Conservation (phyloP, 805 yeast species). For the Lachancea sp. region DNA sequence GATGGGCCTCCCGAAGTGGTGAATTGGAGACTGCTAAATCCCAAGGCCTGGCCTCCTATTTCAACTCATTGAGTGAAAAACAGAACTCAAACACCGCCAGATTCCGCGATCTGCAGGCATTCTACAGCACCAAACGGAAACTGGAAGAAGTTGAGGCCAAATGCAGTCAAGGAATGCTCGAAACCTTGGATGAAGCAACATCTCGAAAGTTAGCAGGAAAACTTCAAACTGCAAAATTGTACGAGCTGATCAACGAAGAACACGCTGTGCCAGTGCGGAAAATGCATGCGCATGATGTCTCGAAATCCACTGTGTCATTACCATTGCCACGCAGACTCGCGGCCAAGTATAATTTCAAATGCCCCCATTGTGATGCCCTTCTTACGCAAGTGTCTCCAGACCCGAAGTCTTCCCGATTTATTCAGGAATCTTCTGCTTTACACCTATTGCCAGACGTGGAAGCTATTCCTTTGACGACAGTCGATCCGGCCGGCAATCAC, state of each 20-base stretch:
- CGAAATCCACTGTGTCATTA: not conserved
- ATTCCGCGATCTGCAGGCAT: slow-evolving; percentile 2
- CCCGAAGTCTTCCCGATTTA: slow-evolving; percentile 3
- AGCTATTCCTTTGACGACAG: not conserved
- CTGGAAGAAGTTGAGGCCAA: not conserved
- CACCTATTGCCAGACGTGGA: not conserved
- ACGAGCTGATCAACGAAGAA: slow-evolving; percentile 5
- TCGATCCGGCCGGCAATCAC: not conserved
- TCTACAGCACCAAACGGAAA: slow-evolving; percentile 2
- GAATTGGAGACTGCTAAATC: not conserved
- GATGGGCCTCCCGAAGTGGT: not conserved
- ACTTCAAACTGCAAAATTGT: not conserved
- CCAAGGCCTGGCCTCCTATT: slow-evolving; percentile 5
- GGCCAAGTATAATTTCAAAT: slow-evolving; percentile 2
- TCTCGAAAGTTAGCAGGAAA: not conserved
- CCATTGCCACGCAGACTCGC: not conserved
- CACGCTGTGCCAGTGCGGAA: not conserved
- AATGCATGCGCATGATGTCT: not conserved
- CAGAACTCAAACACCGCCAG: not conserved
- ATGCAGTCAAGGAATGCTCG: not conserved
- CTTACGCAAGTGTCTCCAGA: not conserved
- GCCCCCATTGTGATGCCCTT: slow-evolving; percentile 2
- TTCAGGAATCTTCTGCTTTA: slow-evolving; percentile 2
- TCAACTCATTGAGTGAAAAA: not conserved
- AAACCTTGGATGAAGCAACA: not conserved